Evolutionary conservation across 768 basidiomycete genomes (phyloP), one percentile per base, ranked within the genome.

Genomic region (Infundibulicybe gibba): DNA sequence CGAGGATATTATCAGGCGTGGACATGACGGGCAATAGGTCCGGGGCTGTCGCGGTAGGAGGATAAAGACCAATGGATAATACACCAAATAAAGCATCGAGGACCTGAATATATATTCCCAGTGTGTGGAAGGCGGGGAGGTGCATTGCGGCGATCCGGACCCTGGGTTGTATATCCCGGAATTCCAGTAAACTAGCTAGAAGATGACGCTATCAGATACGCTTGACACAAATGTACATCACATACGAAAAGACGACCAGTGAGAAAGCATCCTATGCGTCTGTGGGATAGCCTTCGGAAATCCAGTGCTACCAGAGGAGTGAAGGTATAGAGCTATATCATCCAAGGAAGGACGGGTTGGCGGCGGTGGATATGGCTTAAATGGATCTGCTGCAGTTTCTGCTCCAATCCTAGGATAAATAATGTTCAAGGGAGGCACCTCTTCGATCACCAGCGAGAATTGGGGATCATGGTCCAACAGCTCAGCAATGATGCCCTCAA

Each of bases 241-340:
- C n/a, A n/a, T n/a, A n/a, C n/a, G n/a, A n/a, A n/a, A n/a, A n/a
- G n/a, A n/a, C n/a, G n/a, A n/a, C n/a, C n/a, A n/a, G n/a, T n/a
- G n/a, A n/a, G n/a, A n/a, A n/a, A n/a, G 34, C n/a, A 48, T 53
- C n/a, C 48, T n/a, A 32, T 61, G 49, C 2, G 51, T 60, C 19
- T 59, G 52, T 1, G 55, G 44, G 32, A 69, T 59, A 4, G 64
- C 44, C 41, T 67, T 69, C 0, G 71, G 67, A 19, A 64, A 57
- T 5, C 68, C 66, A 0, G 69, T 67, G 42, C 65, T 69, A 3
- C 71, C 70, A 2, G 73, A 72, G 0, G 72, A 73, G 42, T 73
- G 70, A 0, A 71, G 45, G 39, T 66, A 70, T 9, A 61, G 32
- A n/a, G n/a, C n/a, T n/a, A n/a, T n/a, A n/a, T n/a, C n/a, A n/a